These are phyloP conservation scores for Skeletonema grethae DNA, from an alignment of 108 stramenopile genomes.

Conservation along the genomic window DNA sequence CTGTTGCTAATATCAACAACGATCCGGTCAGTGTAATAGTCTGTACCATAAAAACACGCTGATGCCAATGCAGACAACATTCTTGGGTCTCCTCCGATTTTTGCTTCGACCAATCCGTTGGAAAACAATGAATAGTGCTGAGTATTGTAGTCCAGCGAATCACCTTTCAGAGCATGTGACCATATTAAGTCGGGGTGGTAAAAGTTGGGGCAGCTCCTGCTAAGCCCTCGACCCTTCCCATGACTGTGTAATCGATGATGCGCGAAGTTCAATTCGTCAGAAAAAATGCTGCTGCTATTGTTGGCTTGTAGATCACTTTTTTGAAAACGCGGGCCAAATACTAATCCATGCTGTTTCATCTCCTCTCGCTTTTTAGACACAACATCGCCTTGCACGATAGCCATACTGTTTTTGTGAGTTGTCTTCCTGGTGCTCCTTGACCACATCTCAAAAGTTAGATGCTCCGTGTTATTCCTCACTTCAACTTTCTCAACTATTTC, in stretches of 20 bases:
- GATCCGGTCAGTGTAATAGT: slow-evolving; percentile 48
- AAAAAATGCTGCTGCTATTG: slow-evolving; percentile 16
- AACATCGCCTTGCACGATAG: slow-evolving; percentile 6
- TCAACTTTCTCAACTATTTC: neutral
- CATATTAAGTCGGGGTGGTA: slow-evolving; percentile 63
- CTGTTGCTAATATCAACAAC: slow-evolving; percentile 13
- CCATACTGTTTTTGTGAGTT: neutral
- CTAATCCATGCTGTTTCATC: neutral
- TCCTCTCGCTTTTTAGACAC: slow-evolving; percentile 14
- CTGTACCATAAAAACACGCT: slow-evolving; percentile 52
- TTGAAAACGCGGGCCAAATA: slow-evolving; percentile 19
- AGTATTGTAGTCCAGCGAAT: slow-evolving; percentile 67
- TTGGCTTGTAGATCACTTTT: slow-evolving; percentile 21
- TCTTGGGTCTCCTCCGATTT: slow-evolving; percentile 22
- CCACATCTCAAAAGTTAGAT: slow-evolving; percentile 25
- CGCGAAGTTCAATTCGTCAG: slow-evolving; percentile 42
- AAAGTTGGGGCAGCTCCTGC: slow-evolving; percentile 68
- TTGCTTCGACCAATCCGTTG: slow-evolving; percentile 13
- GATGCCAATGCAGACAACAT: slow-evolving; percentile 58
- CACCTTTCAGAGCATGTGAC: slow-evolving; percentile 73
- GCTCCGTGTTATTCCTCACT: neutral
- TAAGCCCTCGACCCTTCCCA: slow-evolving; percentile 41
- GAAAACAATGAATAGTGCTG: slow-evolving; percentile 37
- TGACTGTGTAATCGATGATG: slow-evolving; percentile 14
- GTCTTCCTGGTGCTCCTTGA: slow-evolving; percentile 1